Conservation (phyloP, 108 stramenopile species). For the Cyclotella atomus region DNA sequence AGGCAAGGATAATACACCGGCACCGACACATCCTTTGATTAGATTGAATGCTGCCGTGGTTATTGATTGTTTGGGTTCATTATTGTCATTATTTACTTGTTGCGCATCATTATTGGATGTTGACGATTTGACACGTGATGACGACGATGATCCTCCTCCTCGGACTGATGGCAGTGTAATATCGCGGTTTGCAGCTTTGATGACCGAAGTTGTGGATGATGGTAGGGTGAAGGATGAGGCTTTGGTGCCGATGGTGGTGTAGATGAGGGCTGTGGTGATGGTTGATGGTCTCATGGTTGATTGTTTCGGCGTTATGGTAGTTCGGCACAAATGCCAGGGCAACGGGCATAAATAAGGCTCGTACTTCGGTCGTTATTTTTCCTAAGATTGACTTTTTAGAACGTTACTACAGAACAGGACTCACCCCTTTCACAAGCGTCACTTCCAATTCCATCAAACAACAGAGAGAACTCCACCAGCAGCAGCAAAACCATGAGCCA, state of each 20-base stretch:
- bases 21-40: constrained; percentile 89
- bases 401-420: too few relatives aligned
- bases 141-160: too few relatives aligned
- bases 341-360: too few relatives aligned
- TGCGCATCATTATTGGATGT: constrained; percentile 77
- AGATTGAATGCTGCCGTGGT: constrained; percentile 79
- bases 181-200: not conserved
- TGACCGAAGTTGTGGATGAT: not conserved
- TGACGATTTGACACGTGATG: too few relatives aligned
- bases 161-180: too few relatives aligned
- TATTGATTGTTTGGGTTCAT: constrained; percentile 25
- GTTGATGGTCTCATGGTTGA: not conserved
- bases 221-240: not conserved
- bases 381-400: too few relatives aligned
- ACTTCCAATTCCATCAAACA: not conserved
- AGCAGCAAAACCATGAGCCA: not conserved
- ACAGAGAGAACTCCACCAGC: not conserved
- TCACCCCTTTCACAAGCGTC: too few relatives aligned
- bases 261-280: not conserved
- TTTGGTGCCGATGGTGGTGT: not conserved
- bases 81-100: not conserved
- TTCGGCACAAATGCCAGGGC: too few relatives aligned
- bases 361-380: too few relatives aligned
- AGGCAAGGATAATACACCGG: constrained; percentile 86
- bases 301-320: not conserved